These are phyloP conservation scores for Schizonepeta tenuifolia DNA, from an alignment of 257 asterid species.

Conservation along the genomic window DNA sequence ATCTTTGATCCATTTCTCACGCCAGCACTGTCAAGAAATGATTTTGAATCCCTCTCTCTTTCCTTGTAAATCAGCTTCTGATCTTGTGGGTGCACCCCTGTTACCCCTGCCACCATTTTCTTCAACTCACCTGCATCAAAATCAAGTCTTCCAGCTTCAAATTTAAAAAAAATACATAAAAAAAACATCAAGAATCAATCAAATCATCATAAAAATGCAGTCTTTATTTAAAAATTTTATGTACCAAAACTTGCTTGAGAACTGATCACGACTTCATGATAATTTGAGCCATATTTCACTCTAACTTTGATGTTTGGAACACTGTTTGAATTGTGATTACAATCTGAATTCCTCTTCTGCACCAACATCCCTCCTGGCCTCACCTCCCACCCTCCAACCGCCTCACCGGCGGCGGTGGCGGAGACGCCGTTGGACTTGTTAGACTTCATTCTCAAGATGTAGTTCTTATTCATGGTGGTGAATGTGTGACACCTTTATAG, in stretches of 20 bases:
- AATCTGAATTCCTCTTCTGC: constrained; percentile 75
- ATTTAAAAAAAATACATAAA: not conserved
- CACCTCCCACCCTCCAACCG: constrained; percentile 60
- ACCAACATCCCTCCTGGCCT: constrained; percentile 97
- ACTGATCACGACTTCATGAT: constrained; percentile 63
- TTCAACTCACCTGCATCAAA: constrained; percentile 70
- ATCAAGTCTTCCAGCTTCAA: not conserved
- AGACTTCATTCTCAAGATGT: constrained; percentile 59
- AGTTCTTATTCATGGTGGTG: constrained; percentile 48
- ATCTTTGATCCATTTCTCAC: constrained; percentile 74
- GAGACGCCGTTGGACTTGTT: constrained; percentile 45
- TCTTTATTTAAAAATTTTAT: not conserved
- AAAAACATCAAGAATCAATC: too few relatives aligned
- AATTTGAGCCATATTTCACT: constrained; percentile 68
- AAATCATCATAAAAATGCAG: not conserved
- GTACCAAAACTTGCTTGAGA: constrained; percentile 85
- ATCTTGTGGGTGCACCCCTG: constrained; percentile 69
- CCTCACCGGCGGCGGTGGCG: constrained; percentile 50
- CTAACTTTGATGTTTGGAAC: constrained; percentile 63
- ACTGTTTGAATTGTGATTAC: constrained; percentile 41
- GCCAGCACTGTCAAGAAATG: constrained; percentile 73
- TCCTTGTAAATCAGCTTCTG: constrained; percentile 73
- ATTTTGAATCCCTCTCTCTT: constrained; percentile 72
- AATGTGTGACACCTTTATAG: not conserved
- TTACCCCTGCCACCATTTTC: constrained; percentile 65